Evolutionary conservation across 1,284 basidiomycete genomes (phyloP).

Genomic region (Naganishia liquefaciens): DNA sequence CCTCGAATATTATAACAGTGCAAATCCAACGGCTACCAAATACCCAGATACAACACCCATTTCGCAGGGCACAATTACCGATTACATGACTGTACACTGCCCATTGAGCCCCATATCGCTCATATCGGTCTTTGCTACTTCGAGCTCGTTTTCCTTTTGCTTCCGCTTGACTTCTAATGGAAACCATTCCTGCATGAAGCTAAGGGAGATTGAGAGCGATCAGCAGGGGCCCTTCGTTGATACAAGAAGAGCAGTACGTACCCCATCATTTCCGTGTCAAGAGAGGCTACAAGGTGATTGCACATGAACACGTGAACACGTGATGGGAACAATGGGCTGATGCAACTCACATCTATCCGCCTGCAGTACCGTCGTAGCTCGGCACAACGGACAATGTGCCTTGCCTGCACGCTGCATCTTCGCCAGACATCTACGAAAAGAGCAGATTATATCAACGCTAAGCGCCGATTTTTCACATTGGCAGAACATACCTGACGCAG

Average conservation of each 20-base stretch:
- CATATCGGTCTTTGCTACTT: slow-evolving; percentile 71
- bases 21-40: too few species aligned
- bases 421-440: slow-evolving; percentile 67
- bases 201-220: slow-evolving; percentile 24
- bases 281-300: slow-evolving; percentile 37
- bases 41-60: slow-evolving; percentile 12
- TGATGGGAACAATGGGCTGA: background rate
- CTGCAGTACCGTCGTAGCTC: slow-evolving; percentile 69
- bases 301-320: background rate
- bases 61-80: background rate
- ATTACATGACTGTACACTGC: slow-evolving; percentile 29
- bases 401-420: slow-evolving; percentile 88
- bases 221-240: background rate
- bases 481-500: slow-evolving; percentile 66
- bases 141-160: slow-evolving; percentile 71
- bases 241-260: slow-evolving; percentile 61
- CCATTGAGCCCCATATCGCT: slow-evolving; percentile 63
- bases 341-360: slow-evolving; percentile 68
- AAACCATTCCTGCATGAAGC: slow-evolving; percentile 90
- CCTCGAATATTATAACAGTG: too few species aligned
- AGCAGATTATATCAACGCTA: background rate
- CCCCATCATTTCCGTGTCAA: slow-evolving; percentile 49
- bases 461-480: background rate
- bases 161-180: slow-evolving; percentile 80
- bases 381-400: slow-evolving; percentile 82